Evolutionary conservation across 495 filamentous ascomycete genomes (phyloP), one percentile per base, ranked within the genome.

Genomic region (Penicillium atrosanguineum): DNA sequence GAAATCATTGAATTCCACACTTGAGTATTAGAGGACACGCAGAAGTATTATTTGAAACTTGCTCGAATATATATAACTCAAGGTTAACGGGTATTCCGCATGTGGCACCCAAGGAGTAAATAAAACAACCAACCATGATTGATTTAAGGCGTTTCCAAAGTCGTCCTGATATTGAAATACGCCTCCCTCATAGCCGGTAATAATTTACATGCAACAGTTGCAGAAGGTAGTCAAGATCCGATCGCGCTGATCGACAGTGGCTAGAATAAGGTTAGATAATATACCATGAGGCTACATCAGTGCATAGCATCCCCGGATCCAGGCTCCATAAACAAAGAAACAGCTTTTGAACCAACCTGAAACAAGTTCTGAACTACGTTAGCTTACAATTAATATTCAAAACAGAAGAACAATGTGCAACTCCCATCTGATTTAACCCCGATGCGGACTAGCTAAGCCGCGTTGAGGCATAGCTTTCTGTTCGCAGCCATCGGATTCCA

Each of bases 401-500:
- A 8, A 39, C n/a, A 15, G 2, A 39, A 15, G 15, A 31, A 31
- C 28, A 6, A 14, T 34, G 31, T 34, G 31, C 31, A 12, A 34
- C 31, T 34, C 38, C n/a, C 38, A 40, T 8, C 38, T 40, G 38
- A 34, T 14, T 6, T 31, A 9, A 23, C 19, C 6, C 46, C 36
- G 48, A 11, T 15, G 23, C 14, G 6, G 61, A 54, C 64, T 67
- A 69, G 47, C 50, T 67, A 61, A 67, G 60, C 63, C 16, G 20
- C 36, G 50, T 48, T 56, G 52, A 61, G 49, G 55, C 55, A 23
- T 23, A 23, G 23, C 51, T 52, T 60, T 58, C 65, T 67, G 69
- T 55, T 64, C 63, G 69, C 68, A 64, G 67, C 65, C 52, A 62
- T 65, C 55, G 34, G 66, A 67, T 68, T 62, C 61, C 62, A 68